Evolutionary conservation across 768 basidiomycete genomes (phyloP), one percentile per base, ranked within the genome.

Genomic region (Leucosporidium scottii): DNA sequence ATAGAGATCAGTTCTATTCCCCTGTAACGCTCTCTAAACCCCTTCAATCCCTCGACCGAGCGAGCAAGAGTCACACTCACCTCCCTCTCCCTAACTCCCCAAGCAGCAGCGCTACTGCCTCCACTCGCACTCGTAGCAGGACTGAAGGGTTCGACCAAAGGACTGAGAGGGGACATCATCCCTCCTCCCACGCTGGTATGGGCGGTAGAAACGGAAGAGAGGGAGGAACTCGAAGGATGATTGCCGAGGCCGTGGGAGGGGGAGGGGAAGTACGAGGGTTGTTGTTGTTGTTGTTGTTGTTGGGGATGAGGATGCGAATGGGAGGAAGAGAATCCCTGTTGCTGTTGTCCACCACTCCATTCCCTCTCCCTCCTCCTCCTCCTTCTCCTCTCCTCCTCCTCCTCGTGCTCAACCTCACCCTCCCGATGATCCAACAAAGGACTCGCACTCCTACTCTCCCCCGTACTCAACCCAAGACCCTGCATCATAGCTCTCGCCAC

Each of bases 121-220:
- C 55, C 30, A 39, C 31, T 58, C 13, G 34, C 55, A 21, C 49
- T 59, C 36, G 53, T 53, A 10, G 59, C 50, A 1, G 75, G 75
- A 54, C 68, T 70, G 64, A 76, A 76, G 9, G 75, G 75, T 50
- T 74, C 64, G 1, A 76, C 75, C 21, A 56, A 64, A 23, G 75
- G 75, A 50, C 74, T 75, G 9, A 76, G 66, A 3, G 74, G 73
- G 39, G 69, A 75, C 20, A 56, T 4, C 27, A 59, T 39, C 7
- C 59, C 59, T 3, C 39, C 59, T 15, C 39, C 44, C 13, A 13
- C 15, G 15, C 3, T 44, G 13, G 39, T 44, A 3, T 10, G 8
- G 39, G 39, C 39, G 39, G 39, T 44, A 44, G 39, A 44, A 17
- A 44, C 39, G 39, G 10, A 12, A 44, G 44, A 12, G 27, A 59